Percentiles rank a stretch among this genome's conserved stretches.
These are phyloP conservation scores for Nepenthes gracilis DNA, from an alignment of 148 eudicot genomes.

Conservation along the genomic window DNA sequence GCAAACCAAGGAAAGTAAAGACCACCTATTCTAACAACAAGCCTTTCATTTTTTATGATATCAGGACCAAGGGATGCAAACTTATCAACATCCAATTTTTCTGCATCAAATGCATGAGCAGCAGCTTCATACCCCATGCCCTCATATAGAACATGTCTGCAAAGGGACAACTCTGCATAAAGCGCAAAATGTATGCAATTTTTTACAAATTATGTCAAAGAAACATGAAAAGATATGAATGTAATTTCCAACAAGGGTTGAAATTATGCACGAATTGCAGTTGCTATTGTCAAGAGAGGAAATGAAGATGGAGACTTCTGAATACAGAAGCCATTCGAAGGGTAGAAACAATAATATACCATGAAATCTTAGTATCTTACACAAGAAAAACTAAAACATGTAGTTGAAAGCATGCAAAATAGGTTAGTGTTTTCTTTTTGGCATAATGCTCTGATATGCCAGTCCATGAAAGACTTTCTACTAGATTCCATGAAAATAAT, in stretches of 20 bases:
- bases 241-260: background rate
- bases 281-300: background rate
- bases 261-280: too few relatives aligned
- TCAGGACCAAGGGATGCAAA: conserved; percentile 25
- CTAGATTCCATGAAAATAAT: too few relatives aligned
- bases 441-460: too few relatives aligned
- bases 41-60: conserved; percentile 17
- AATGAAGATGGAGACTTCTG: background rate
- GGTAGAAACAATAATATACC: background rate
- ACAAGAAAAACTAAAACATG: background rate
- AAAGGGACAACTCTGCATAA: conserved; percentile 29
- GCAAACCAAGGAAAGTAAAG: conserved; percentile 42
- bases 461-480: too few relatives aligned
- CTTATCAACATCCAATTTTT: conserved; percentile 21
- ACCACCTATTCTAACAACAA: conserved; percentile 40
- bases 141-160: conserved; percentile 29
- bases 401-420: too few relatives aligned
- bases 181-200: background rate
- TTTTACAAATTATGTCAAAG: background rate
- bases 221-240: background rate
- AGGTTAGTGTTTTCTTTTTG: too few relatives aligned
- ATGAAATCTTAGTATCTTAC: background rate
- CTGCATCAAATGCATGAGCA: conserved; percentile 28
- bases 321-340: background rate
- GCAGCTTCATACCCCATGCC: conserved; percentile 49